Evolutionary conservation across 495 filamentous ascomycete genomes (phyloP), one percentile per base, ranked within the genome.

Genomic region (Friedmanniomyces endolithicus): DNA sequence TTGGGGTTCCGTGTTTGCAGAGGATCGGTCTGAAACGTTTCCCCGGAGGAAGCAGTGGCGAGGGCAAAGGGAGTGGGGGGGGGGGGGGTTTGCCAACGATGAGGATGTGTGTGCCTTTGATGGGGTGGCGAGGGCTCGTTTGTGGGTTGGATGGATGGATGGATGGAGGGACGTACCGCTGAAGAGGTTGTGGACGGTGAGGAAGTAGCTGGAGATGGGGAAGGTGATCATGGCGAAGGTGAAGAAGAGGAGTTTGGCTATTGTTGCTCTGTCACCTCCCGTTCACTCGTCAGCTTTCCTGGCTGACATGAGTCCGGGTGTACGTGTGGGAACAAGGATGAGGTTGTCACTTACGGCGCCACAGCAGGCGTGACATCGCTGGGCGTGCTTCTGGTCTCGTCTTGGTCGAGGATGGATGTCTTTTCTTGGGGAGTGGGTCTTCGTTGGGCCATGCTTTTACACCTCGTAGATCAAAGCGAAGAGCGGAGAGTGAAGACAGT

Each of bases 211-310:
- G 25, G 84, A 83, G 56, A 98, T 83, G 25, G 92, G 92, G 31
- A 81, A 71, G 3, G 80, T 75, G 41, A 95, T 76, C 92, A 98
- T 97, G 59, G 87, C 92, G 14, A 87, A 74, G 7, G 90, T 92
- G 70, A 96, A 96, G 51, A 78, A 81, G 8, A 96, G 74, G 8
- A 99, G 78, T 70, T 96, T 97, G 55, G 81, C 71, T 51, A 99
- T 94, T 49, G 96, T 88, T 64, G 83, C 72, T 35, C 92, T 98
- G 56, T 44, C 4, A 9, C 17, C 23, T 22, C 17, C 17, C 23
- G 34, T 35, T 17, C 17, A 25, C 9, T 2, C 34, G 6, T 20
- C 19, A 25, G 24, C 27, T 47, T 7, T 47, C 44, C 41, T 22
- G 11, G 16, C 8, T 35, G 12, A 17, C 16, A 47, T 31, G 27